Base-by-base conservation (phyloP, 2,329 filamentous ascomycete species). In the Didymosphaeria variabile region DNA sequence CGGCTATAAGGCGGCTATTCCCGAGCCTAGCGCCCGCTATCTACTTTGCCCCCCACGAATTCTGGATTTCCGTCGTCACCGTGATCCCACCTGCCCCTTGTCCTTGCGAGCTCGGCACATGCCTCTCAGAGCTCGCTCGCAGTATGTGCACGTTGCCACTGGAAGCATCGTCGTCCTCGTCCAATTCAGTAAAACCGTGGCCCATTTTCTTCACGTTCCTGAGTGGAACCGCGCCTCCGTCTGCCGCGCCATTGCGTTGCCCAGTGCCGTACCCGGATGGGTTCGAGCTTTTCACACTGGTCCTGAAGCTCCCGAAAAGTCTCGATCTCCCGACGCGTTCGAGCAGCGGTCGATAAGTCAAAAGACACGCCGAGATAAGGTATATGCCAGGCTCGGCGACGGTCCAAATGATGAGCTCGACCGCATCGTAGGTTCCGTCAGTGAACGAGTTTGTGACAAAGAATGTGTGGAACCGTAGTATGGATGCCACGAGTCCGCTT, bases 381-480 rank as follows among this genome's bases (percentile, higher is more conserved):
- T 50, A 50, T 17, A 50, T 50, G 2, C 47, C 47, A 8, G 47
- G 47, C 29, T 50, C 47, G 13, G 47, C 47, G 9, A 50, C 29
- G 15, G 47, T 50, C 47, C 47, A 50, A n/a, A 50, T 50, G 15
- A 50, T 50, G 6, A 50, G 47, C 29, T 50, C 47, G 47, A 50
- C 47, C 29, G 47, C 47, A 34, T 50, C 47, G 15, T 50, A 50
- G n/a, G 47, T 50, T 34, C 47, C 47, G 10, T 50, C 47, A 7
- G 47, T 50, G 47, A 50, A 50, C 7, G 47, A 50, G 47, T 50
- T 50, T 15, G 47, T 50, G 10, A 50, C 47, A n/a, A 50, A 50
- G 29, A 50, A 50, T 8, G 47, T 50, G 15, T 50, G 47, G 12
- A 50, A 50, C 7, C 47, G 29, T n/a, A 50, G 17, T 31, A 50